Conservation (phyloP, 129 eudicot species). For the Flaveria sonorensis region DNA sequence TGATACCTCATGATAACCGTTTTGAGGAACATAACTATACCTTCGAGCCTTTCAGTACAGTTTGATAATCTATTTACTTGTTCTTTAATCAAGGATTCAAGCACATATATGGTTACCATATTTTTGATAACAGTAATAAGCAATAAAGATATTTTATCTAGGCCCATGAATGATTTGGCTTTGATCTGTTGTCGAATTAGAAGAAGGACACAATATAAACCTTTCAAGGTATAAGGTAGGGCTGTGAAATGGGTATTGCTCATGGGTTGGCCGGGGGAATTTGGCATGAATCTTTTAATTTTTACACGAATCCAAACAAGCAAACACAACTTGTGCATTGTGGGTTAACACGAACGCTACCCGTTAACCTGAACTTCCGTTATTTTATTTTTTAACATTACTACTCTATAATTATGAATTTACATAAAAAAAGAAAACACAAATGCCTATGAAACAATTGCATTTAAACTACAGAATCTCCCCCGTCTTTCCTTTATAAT, state of each 20-base stretch:
- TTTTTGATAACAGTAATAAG: not conserved
- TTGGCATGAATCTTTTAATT: no score
- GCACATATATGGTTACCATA: not conserved
- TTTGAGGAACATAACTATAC: not conserved
- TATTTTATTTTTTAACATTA: no score
- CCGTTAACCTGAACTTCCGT: no score
- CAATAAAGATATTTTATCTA: not conserved
- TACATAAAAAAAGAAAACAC: no score
- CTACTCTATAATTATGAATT: no score
- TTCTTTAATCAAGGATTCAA: not conserved
- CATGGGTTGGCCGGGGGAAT: not conserved
- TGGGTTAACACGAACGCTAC: no score
- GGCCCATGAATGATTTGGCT: not conserved
- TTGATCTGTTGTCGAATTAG: no score
- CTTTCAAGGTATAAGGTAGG: not conserved
- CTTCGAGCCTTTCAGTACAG: not conserved
- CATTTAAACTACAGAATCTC: not conserved
- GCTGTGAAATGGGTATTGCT: not conserved
- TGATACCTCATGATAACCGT: not conserved
- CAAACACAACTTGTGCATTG: no score
- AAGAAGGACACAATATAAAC: not conserved
- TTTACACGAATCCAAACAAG: no score
- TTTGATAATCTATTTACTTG: not conserved
- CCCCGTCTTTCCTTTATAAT: not conserved
- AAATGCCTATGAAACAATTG: not conserved